phyloP scores from a whole-genome alignment of 805 yeast species.

The Barnettozyma populi region DNA sequence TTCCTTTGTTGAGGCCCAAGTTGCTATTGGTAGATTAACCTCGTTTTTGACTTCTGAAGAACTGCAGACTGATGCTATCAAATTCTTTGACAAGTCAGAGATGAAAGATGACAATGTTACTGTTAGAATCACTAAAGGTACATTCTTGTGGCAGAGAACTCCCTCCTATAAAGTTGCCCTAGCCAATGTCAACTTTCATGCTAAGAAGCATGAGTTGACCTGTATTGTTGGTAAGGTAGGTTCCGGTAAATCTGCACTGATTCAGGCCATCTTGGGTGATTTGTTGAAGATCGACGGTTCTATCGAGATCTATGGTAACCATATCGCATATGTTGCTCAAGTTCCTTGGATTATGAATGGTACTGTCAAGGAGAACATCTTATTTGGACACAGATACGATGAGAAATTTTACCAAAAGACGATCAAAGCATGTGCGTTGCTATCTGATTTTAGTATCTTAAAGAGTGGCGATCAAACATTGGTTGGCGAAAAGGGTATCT shows the following conservation, averaged over 20 bases:
- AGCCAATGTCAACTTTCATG: slow-evolving; percentile 52
- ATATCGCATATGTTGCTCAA: slow-evolving; percentile 87
- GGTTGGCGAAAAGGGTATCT: slow-evolving; percentile 89
- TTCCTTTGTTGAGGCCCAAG: slow-evolving; percentile 81
- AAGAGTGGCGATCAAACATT: background rate
- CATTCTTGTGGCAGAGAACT: slow-evolving; percentile 73
- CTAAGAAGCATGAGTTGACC: slow-evolving; percentile 70
- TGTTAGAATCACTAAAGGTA: slow-evolving; percentile 56
- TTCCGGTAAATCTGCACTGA: slow-evolving; percentile 78
- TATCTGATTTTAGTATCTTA: slow-evolving; percentile 49
- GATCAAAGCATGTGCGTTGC: slow-evolving; percentile 81
- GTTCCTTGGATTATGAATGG: slow-evolving; percentile 98
- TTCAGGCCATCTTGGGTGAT: slow-evolving; percentile 80
- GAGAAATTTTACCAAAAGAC: slow-evolving; percentile 76
- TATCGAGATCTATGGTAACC: slow-evolving; percentile 63
- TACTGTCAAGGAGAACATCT: slow-evolving; percentile 80
- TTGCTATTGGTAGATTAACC: slow-evolving; percentile 69
- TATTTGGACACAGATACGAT: slow-evolving; percentile 85
- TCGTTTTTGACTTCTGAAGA: slow-evolving; percentile 72
- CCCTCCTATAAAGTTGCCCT: slow-evolving; percentile 67
- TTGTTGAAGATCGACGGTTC: slow-evolving; percentile 64
- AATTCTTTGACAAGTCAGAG: slow-evolving; percentile 37
- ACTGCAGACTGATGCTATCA: slow-evolving; percentile 74
- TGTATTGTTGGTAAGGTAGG: slow-evolving; percentile 92
- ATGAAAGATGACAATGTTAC: slow-evolving; percentile 58